These are phyloP conservation scores for Liriodendron chinense DNA, from an alignment of 164 flowering plant species.

Conservation along the genomic window DNA sequence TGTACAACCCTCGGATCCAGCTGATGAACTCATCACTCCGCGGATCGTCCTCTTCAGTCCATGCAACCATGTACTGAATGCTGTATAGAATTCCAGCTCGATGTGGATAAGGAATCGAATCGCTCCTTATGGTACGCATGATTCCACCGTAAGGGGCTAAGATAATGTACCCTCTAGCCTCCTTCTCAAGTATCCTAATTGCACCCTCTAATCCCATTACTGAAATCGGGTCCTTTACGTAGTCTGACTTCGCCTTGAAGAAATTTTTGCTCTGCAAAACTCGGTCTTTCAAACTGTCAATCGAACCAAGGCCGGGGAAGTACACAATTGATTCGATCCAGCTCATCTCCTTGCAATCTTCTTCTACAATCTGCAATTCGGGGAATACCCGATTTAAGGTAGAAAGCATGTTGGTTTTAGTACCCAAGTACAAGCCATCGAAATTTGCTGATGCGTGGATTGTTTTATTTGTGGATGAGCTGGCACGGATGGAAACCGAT, in stretches of 20 bases:
- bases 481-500: conserved; percentile 15
- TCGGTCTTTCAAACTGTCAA: conserved; percentile 20
- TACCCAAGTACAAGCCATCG: conserved; percentile 24
- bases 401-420: not conserved
- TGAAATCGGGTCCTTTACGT: no score
- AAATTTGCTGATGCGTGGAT: conserved; percentile 18
- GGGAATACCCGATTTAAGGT: conserved; percentile 16
- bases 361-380: conserved; percentile 14
- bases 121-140: conserved; percentile 16
- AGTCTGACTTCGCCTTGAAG: conserved; percentile 32
- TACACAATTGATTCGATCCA: conserved; percentile 27
- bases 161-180: conserved; percentile 26
- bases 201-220: conserved; percentile 7
- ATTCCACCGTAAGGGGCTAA: conserved; percentile 31
- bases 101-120: conserved; percentile 25
- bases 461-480: conserved; percentile 7
- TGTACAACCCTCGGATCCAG: no score
- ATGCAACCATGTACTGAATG: conserved; percentile 25
- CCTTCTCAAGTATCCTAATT: conserved; percentile 9
- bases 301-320: conserved; percentile 18
- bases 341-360: conserved; percentile 24
- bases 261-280: conserved; percentile 14
- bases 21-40: no score
- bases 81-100: conserved; percentile 25
- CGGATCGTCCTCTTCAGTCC: conserved; percentile 22